Conservation (phyloP, 2,329 filamentous ascomycete species). For the Colletotrichum truncatum region DNA sequence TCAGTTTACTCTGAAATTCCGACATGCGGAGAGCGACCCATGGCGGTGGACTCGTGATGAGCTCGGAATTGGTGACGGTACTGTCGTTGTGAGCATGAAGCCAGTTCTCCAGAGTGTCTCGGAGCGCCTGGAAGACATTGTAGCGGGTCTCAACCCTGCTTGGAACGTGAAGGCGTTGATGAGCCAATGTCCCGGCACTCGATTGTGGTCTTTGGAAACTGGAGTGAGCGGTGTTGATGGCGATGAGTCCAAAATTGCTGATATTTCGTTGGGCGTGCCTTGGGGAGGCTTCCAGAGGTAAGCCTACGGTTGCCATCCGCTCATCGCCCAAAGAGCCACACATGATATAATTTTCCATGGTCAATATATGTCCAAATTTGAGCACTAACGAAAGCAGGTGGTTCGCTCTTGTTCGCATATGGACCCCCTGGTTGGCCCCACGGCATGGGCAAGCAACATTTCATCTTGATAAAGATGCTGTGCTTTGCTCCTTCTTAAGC, state of each 20-base stretch:
- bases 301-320: conserved; percentile 29
- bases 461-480: conserved; percentile 77
- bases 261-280: conserved; percentile 70
- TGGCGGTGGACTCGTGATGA: conserved; percentile 80
- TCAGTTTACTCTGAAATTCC: conserved; percentile 78
- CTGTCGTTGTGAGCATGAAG: conserved; percentile 59
- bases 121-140: conserved; percentile 61
- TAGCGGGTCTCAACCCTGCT: conserved; percentile 65
- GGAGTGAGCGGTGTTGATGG: conserved; percentile 65
- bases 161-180: conserved; percentile 62
- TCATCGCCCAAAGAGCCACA: background rate
- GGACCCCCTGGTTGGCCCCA: conserved; percentile 88
- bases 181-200: conserved; percentile 74
- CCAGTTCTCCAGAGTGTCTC: conserved; percentile 36
- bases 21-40: conserved; percentile 55
- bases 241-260: conserved; percentile 64
- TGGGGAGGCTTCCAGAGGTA: conserved; percentile 65
- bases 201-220: conserved; percentile 75
- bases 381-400: conserved; percentile 60
- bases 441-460: conserved; percentile 78
- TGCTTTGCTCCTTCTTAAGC: conserved; percentile 82
- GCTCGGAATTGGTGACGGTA: conserved; percentile 70
- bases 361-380: background rate
- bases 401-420: conserved; percentile 83
- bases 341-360: too few species aligned